A percentile compares a stretch with the other conserved stretches of the same genome.
Conservation (phyloP, 1,139 yeast species). For the Casaregolazyma suthepensis region DNA sequence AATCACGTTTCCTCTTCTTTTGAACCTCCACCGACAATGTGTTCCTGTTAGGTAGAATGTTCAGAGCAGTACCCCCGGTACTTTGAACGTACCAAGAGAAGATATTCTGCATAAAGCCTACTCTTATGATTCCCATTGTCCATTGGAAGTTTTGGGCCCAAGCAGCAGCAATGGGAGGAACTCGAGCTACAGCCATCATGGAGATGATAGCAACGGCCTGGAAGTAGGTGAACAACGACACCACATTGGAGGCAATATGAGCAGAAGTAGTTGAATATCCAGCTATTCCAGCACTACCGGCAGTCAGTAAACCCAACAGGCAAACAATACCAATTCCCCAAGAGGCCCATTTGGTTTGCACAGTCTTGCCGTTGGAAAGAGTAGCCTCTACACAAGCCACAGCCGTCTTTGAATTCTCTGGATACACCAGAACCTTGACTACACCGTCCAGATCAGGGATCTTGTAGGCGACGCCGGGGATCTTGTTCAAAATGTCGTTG, state of each 20-base stretch:
- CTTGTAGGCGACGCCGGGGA: conserved; percentile 82
- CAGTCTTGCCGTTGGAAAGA: conserved; percentile 84
- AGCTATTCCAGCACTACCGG: conserved; percentile 78
- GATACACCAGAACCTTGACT: conserved; percentile 62
- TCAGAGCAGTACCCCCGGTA: conserved; percentile 88
- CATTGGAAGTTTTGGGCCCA: conserved; percentile 98
- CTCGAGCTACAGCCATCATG: conserved; percentile 90
- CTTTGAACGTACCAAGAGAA: conserved; percentile 94
- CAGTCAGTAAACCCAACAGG: conserved; percentile 78
- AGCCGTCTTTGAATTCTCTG: conserved; percentile 39
- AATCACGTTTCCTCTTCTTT: conserved; percentile 33
- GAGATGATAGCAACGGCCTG: conserved; percentile 89
- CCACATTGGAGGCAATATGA: conserved; percentile 92
- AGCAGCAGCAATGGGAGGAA: conserved; percentile 96
- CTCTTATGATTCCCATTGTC: conserved; percentile 86
- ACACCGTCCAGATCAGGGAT: conserved; percentile 94
- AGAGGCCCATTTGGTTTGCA: conserved; percentile 86
- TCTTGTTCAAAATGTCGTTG: conserved; percentile 38
- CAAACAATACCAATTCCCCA: conserved; percentile 97
- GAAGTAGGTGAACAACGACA: conserved; percentile 87
- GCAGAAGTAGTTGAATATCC: conserved; percentile 95
- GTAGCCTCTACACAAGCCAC: conserved; percentile 93
- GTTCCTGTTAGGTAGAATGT: conserved; percentile 52
- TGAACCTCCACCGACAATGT: conserved; percentile 76
- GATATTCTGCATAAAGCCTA: conserved; percentile 75